These are phyloP conservation scores for Anaeramoeba flamelloides DNA, from an alignment of 78 protist genomes.

Conservation along the genomic window DNA sequence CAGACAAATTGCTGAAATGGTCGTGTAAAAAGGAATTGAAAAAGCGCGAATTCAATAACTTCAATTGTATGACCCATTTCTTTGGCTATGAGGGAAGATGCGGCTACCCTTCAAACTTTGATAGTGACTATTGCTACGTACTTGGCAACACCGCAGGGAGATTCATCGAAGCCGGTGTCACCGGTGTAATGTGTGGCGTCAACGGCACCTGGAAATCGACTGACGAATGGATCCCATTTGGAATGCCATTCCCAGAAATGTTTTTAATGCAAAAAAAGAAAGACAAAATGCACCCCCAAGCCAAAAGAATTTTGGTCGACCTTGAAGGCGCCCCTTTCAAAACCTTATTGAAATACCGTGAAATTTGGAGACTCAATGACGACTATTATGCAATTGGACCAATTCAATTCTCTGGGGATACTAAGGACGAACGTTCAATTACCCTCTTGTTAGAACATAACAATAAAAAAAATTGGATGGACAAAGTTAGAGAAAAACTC, in stretches of 20 bases:
- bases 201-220: neutral
- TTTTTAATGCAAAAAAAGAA: slow-evolving; percentile 8
- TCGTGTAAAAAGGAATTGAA: too few relatives aligned
- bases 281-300: slow-evolving; percentile 5
- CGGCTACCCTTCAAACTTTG: slow-evolving; percentile 35
- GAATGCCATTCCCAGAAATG: slow-evolving; percentile 28
- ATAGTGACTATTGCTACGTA: slow-evolving; percentile 31
- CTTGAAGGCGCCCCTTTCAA: slow-evolving; percentile 4
- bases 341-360: neutral
- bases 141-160: slow-evolving; percentile 36
- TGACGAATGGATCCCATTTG: slow-evolving; percentile 17
- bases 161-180: slow-evolving; percentile 5
- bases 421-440: neutral
- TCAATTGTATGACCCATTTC: slow-evolving; percentile 26
- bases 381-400: slow-evolving; percentile 11
- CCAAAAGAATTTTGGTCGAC: slow-evolving; percentile 14
- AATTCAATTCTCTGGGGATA: slow-evolving; percentile 14
- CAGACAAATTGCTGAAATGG: too few relatives aligned
- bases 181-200: slow-evolving; percentile 32
- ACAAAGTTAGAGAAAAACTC: too few relatives aligned
- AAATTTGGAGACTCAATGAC: slow-evolving; percentile 15
- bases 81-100: slow-evolving; percentile 53
- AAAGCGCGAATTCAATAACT: too few relatives aligned
- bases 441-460: neutral
- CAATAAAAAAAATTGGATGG: too few relatives aligned